Base-by-base conservation (phyloP, 2,329 filamentous ascomycete genomes). In the Colletotrichum tofieldiae region DNA sequence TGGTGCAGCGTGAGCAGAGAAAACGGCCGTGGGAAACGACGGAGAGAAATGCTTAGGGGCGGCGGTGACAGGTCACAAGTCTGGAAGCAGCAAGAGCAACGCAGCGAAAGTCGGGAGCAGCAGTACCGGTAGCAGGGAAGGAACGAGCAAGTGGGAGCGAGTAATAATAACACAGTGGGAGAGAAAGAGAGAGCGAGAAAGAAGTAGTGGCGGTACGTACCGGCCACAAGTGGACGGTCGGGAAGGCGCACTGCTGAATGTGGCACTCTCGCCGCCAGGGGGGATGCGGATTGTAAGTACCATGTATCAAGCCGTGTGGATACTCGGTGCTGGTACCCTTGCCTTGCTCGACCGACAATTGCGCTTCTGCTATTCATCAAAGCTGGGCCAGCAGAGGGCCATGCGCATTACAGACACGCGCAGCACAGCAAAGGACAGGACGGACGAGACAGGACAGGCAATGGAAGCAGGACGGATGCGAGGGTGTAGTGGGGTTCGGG, bases 401-500 rank as follows among this genome's bases (percentile, higher is more conserved):
- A 43, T 14, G 12, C 20, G 26, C 41, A 20, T 32, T 7, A 32
- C 26, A 32, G 18, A 2, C 41, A 45, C 39, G 12, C 39, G 18
- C 26, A 43, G 1, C 5, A 23, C 59, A 64, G 18, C 37, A 45
- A 23, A 16, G 37, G 16, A 64, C 35, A 51, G 47, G n/a, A 29
- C 35, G 14, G 23, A 52, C 16, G 18, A 23, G 49, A 29, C 14
- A 32, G 18, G 11, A 54, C 29, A 32, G 51, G 18, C 51, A 54
- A 54, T 23, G 51, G 20, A 47, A n/a, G 58, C 67, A 45, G 11
- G 54, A 39, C n/a, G 65, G 51, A 52, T 68, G 60, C 65, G 69
- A 72, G 66, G 60, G 70, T 72, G 70, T 72, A 56, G 70, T 72
- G 70, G 70, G 70, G 70, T 72, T 65, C 51, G 29, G 52, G 52